Base-by-base conservation (phyloP, 768 basidiomycete genomes). In the Tylopilus sp. region DNA sequence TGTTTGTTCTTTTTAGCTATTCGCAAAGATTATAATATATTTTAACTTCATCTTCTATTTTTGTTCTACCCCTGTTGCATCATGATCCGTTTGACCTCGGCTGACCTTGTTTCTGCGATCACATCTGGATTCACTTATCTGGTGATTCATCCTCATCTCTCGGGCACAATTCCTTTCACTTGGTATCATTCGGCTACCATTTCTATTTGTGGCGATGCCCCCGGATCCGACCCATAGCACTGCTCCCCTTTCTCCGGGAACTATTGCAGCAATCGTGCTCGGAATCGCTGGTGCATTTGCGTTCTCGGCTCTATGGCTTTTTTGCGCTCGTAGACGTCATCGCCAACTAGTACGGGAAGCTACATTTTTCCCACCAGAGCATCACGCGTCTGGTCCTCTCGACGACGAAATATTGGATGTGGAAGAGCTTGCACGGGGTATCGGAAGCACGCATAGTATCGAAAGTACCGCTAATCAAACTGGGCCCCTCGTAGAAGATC, bases 271-370 rank as follows among this genome's bases (percentile, higher is more conserved):
- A 7, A 51, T 69, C 13, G 56, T 60, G 3, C 54, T 69, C 14
- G 69, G 69, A 21, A 48, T 67, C 16, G 43, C 60, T 6, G 68
- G 67, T 25, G 55, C 62, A 4, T 17, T 67, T 45, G 63, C 63
- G 14, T 69, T 70, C 37, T 54, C 62, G 3, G 49, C 38, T 33
- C 56, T 69, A 4, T 71, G 67, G 69, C 59, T 71, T 17, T 65
- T 67, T 34, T 69, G 68, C n/a, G 67, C 69, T 37, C 63, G 65
- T 25, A 61, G 63, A 47, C 67, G 69, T 25, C 65, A 62, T 52
- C 70, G 62, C 26, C 45, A 52, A 26, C 52, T 69, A 21, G 41
- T 45, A 34, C 61, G 41, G 25, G 67, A 67, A 21, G 51, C 63
- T 37, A 53, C 52, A 6, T 28, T 56, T 22, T 21, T 57, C n/a